Base-by-base conservation (phyloP, 805 yeast genomes). In the Candida michaelii region DNA sequence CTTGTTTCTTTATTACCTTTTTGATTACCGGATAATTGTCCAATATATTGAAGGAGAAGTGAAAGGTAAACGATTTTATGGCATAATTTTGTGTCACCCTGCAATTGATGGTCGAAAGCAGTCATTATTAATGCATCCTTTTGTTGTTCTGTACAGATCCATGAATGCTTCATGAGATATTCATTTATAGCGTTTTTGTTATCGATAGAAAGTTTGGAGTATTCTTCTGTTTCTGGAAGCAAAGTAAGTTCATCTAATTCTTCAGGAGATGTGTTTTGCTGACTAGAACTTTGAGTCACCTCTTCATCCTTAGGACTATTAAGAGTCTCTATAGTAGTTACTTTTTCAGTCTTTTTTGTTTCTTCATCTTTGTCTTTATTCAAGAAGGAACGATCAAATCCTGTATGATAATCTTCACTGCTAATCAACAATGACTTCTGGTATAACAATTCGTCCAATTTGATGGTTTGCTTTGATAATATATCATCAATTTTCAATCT, bases 61-160 rank as follows among this genome's bases (percentile, higher is more conserved):
- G 96, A 83, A 55, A 88, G 93, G 60, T 80, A 84, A 34, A 91
- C 82, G n/a, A 81, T 77, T 46, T 79, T 83, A 46, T 73, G 75
- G 8, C 96, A 80, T 5, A 62, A 59, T 5, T 50, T 47, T 0
- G 74, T 55, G 36, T 88, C 74, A 15, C 81, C 84, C 11, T 75
- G 79, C 47, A 91, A 71, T 59, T 89, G 88, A 43, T 73, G 70
- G 55, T 91, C 95, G 62, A 93, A 93, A 0, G 97, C 95, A 15
- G 83, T 83, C 97, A 91, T 90, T 59, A 90, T 72, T 45, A 93
- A 77, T 0, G 96, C 88, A 62, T 93, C 98, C 58, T 90, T 89
- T 59, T 93, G 97, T 47, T 82, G 82, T 50, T 84, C 89, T 3
- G 80, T 79, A 38, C 90, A 79, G 44, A 93, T 86, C 44, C 76